Evolutionary conservation across 2,329 filamentous ascomycete genomes (phyloP), one percentile per base, ranked within the genome.

Genomic region (Aspergillus ruber): DNA sequence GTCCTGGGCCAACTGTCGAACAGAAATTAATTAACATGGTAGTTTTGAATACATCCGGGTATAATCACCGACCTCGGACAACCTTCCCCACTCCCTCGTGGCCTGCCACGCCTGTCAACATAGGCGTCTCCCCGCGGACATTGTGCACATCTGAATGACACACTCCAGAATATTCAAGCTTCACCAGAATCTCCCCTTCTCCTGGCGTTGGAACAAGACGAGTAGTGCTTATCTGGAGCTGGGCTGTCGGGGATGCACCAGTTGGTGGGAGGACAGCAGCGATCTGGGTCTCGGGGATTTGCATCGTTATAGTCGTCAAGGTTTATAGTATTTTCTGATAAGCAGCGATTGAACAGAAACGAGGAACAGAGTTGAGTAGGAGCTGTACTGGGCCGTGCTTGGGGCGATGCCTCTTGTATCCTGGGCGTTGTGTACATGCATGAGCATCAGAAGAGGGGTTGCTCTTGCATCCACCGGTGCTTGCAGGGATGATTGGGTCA

Each of bases 111-210:
- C 73, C 63, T 6, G 71, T 74, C 57, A 60, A 55, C 72, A 75
- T 60, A 42, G 66, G 55, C 51, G 71, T 62, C 55, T 71, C 65
- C 6, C 68, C 69, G 9, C 65, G 64, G 5, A 75, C 67, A 50
- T 72, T 74, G 49, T 69, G 69, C 47, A 73, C 68, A 56, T 75
- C 73, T 1, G 72, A 74, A 57, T 75, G 72, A 44, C 73, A 75
- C 20, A 75, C 69, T 0, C 73, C 73, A 0, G 70, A 74, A 54
- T 61, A 74, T 50, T 75, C 72, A 8, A 75, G 60, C 49, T 75
- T 74, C 35, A 75, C 63, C 12, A 75, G 64, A n/a, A 75, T 49
- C 47, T 75, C 70, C 3, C 69, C 65, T 1, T 65, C 50, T 4
- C 54, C 54, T 0, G 72, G 72, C 5, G 54, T 52, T 15, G 73